A percentile compares a stretch with the other conserved stretches of the same genome.
phyloP scores from a whole-genome alignment of 257 asterid genomes.

The Craterostigma plantagineum region DNA sequence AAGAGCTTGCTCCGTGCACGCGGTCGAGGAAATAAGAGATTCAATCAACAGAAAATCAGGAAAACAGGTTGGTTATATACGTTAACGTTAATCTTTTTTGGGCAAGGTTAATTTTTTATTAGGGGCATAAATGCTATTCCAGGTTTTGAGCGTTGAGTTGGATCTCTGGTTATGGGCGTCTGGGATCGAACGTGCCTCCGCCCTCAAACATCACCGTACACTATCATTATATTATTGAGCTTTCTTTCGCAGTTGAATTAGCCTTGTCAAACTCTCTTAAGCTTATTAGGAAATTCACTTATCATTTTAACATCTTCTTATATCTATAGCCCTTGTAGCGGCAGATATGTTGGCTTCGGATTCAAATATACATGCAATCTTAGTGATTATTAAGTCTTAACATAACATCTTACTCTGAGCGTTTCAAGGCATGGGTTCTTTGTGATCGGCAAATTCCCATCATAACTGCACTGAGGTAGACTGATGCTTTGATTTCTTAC shows the following conservation, averaged over 20 bases:
- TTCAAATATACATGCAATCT: no score
- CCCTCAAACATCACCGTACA: constrained; percentile 81
- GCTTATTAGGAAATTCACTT: no score
- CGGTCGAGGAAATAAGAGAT: constrained; percentile 84
- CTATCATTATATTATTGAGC: constrained; percentile 63
- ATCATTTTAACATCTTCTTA: no score
- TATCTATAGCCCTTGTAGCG: no score
- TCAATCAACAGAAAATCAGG: constrained; percentile 40
- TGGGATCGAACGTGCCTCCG: constrained; percentile 33
- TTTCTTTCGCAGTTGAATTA: no score
- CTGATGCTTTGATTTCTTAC: constrained; percentile 42
- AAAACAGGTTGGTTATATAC: constrained; percentile 38
- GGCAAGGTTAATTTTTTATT: background rate
- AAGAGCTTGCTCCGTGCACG: constrained; percentile 81
- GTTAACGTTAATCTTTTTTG: constrained; percentile 4
- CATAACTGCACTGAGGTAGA: constrained; percentile 75
- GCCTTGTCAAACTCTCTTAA: no score
- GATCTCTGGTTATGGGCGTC: constrained; percentile 95
- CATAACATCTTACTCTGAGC: background rate
- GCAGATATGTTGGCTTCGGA: no score
- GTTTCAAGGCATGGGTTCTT: constrained; percentile 34
- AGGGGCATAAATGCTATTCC: constrained; percentile 17
- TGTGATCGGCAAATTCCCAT: constrained; percentile 69
- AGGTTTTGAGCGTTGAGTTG: constrained; percentile 90
- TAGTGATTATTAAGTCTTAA: background rate